Evolutionary conservation across 169 alveolate genomes (phyloP), one percentile per base, ranked within the genome.

Genomic region (Cryptosporidium felis): DNA sequence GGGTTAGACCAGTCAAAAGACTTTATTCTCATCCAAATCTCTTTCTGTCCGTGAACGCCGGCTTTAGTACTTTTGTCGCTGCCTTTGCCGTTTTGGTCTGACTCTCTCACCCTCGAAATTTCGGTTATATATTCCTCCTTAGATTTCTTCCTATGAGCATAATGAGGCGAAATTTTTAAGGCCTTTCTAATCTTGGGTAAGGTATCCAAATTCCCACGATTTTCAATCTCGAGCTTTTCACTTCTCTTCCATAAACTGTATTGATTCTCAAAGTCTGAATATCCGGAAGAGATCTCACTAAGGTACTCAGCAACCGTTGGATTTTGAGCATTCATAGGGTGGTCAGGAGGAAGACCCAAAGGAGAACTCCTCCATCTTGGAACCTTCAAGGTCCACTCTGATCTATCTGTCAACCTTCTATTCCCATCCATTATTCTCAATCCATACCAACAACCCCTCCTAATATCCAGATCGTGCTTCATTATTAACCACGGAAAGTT

Each of bases 351-450:
- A 1, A 74, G 18, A n/a, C 85, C 85, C 34, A 74, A 42, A 1
- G 85, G 85, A 3, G 85, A 74, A n/a, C 47, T 28, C 40, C 85
- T 74, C 85, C 85, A 74, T 74, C 85, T 74, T 10, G 85, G 85
- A 49, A 74, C 38, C 14, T 74, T 74, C 16, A 49, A 56, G 10
- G 85, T 74, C 85, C 85, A 74, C 26, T 49, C 67, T 2, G 45
- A 5, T 53, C 85, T 74, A 74, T 74, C 66, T n/a, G 85, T 74
- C 46, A 23, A 53, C 34, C 56, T 56, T 3, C 85, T 67, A 36
- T 74, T 49, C 2, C 85, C 85, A 74, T 74, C 85, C 2, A 51
- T 38, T 10, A 74, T 51, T 36, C 85, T 74, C 44, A 74, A 36
- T 30, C 85, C 85, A 74, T 74, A 74, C 85, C 85, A 74, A 56